phyloP scores from a whole-genome alignment of 441 rosid genomes.

The Hypseocharis bilobata region DNA sequence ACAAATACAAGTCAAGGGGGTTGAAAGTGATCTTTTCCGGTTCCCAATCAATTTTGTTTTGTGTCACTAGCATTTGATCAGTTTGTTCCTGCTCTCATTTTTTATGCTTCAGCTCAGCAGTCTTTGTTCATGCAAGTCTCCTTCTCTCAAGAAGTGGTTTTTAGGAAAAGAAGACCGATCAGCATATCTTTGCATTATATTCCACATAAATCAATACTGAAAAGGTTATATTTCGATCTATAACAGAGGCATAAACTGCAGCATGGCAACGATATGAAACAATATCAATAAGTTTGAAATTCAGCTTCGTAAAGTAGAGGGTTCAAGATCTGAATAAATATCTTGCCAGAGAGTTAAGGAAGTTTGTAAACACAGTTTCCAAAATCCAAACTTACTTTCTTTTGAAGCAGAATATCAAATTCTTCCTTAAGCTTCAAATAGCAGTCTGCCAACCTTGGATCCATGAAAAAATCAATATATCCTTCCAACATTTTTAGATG shows the following conservation, averaged over 20 bases:
- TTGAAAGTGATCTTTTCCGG: background rate
- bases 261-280: background rate
- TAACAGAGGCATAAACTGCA: too few relatives aligned
- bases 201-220: background rate
- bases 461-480: slow-evolving; percentile 86
- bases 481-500: slow-evolving; percentile 93
- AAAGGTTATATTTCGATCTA: too few relatives aligned
- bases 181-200: too few relatives aligned
- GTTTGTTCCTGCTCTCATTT: background rate
- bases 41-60: background rate
- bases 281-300: background rate
- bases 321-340: background rate
- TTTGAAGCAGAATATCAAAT: slow-evolving; percentile 60
- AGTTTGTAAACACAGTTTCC: background rate
- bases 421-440: slow-evolving; percentile 76
- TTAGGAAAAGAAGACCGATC: too few relatives aligned
- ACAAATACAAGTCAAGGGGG: background rate
- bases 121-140: background rate
- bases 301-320: too few relatives aligned
- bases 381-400: slow-evolving; percentile 41
- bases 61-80: background rate
- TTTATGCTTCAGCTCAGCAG: background rate
- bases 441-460: slow-evolving; percentile 82
- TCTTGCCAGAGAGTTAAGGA: background rate
- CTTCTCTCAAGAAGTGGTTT: background rate